Evolutionary conservation across 176 grass and related monocot genomes (phyloP).

Genomic region (Puccinellia tenuiflora): DNA sequence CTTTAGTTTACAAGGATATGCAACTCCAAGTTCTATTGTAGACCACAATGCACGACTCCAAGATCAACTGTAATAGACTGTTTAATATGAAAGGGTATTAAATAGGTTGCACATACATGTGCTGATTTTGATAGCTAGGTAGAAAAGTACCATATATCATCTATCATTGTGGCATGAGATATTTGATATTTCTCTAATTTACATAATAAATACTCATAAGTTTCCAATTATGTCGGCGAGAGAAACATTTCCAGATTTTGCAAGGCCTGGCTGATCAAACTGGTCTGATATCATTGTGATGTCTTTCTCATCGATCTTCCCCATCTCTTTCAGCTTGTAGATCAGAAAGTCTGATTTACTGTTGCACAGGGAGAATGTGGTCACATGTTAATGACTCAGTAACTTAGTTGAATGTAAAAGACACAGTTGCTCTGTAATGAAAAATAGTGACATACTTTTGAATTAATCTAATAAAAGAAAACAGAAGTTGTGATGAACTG

Average conservation of each 20-base stretch:
- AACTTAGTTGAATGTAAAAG: neutral
- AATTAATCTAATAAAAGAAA: neutral
- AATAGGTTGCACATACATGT: neutral
- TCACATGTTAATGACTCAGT: neutral
- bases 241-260: conserved; percentile 42
- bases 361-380: conserved; percentile 30
- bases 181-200: conserved; percentile 8
- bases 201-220: conserved; percentile 21
- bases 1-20: neutral
- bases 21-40: neutral
- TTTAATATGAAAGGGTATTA: conserved; percentile 13
- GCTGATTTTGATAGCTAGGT: neutral
- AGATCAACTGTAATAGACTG: neutral
- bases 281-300: conserved; percentile 48
- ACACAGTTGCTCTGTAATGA: too few species aligned
- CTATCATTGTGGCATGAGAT: neutral
- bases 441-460: conserved; percentile 4
- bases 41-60: neutral
- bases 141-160: neutral
- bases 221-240: conserved; percentile 44
- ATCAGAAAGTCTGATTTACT: conserved; percentile 74
- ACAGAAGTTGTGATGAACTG: neutral
- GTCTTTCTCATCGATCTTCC: conserved; percentile 56
- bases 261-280: conserved; percentile 48
- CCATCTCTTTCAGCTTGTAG: conserved; percentile 76